Evolutionary conservation across 768 basidiomycete species (phyloP), one percentile per base, ranked within the genome.

Genomic region (Infundibulicybe gibba): DNA sequence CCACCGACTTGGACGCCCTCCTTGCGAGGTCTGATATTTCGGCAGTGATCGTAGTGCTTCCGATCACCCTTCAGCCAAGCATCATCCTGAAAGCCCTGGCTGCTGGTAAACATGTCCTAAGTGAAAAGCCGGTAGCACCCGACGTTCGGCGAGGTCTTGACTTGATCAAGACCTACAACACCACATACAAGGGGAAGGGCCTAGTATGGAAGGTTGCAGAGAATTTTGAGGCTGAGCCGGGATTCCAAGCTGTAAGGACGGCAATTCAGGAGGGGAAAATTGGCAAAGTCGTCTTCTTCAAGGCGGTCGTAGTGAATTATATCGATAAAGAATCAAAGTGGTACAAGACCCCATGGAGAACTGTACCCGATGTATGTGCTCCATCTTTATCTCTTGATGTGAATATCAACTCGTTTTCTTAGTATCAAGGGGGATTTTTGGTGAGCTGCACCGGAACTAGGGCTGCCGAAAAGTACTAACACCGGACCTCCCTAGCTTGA

Each of bases 71-170:
- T 3, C 90, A 92, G 61, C 89, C 91, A 2, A 63, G 66, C 14
- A 68, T 93, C 49, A 69, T 94, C 45, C 63, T 78, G 48, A 78
- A 76, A 56, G 77, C 79, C 0, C 67, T 86, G 32, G 76, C 70
- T 1, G 86, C 88, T 2, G 88, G 91, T 20, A 95, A 94, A 67
- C 88, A 94, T 59, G 90, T 94, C 41, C 60, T 94, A 49, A 86
- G 85, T 62, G 92, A 95, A 71, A 94, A 94, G 59, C 93, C 93
- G 5, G 75, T 93, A 12, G 89, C 82, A 3, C 72, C 82, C 35
- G 83, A 87, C 55, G 80, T 92, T 39, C 72, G 73, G 21, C 66
- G 68, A 2, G 91, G 86, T 0, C 64, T 80, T 40, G 68, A 70
- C 50, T 71, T 93, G 41, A 83, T 94, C 60, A 68, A 75, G 32